Evolutionary conservation across 352 stramenopile genomes (phyloP).

Genomic region (Globisporangium mamillatum): DNA sequence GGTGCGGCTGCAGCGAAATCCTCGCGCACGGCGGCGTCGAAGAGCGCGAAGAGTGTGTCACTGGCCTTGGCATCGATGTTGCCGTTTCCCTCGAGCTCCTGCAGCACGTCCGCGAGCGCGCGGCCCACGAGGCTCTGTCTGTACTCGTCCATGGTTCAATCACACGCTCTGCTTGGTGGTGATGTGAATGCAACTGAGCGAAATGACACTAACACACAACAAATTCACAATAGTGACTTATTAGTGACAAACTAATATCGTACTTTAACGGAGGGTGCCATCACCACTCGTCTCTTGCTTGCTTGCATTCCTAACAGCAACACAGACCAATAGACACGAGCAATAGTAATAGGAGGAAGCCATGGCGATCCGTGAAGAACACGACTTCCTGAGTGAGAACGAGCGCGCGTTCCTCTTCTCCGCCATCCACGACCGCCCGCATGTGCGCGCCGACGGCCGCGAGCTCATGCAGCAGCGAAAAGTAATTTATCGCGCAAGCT

Average conservation of each 20-base stretch:
- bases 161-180: neutral
- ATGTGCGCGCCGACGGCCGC: conserved; percentile 69
- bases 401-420: conserved; percentile 78
- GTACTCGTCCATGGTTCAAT: conserved; percentile 55
- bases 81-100: conserved; percentile 36
- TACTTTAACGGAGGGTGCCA: conserved; percentile 16
- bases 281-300: conserved; percentile 18
- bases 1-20: conserved; percentile 21
- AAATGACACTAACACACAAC: neutral
- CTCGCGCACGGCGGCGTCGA: conserved; percentile 43
- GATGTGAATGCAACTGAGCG: neutral
- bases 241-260: conserved; percentile 2
- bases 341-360: neutral
- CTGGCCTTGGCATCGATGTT: conserved; percentile 27
- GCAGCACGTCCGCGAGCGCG: conserved; percentile 60
- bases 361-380: conserved; percentile 56
- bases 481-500: conserved; percentile 16
- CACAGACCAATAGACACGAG: neutral
- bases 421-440: conserved; percentile 49
- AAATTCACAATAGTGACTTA: conserved; percentile 4
- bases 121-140: conserved; percentile 54
- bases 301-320: neutral
- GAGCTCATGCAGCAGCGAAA: conserved; percentile 82
- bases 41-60: conserved; percentile 51
- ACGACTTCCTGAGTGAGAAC: conserved; percentile 80